These are phyloP conservation scores for Sicyos baderoa DNA, from an alignment of 306 rosid species.

Conservation along the genomic window DNA sequence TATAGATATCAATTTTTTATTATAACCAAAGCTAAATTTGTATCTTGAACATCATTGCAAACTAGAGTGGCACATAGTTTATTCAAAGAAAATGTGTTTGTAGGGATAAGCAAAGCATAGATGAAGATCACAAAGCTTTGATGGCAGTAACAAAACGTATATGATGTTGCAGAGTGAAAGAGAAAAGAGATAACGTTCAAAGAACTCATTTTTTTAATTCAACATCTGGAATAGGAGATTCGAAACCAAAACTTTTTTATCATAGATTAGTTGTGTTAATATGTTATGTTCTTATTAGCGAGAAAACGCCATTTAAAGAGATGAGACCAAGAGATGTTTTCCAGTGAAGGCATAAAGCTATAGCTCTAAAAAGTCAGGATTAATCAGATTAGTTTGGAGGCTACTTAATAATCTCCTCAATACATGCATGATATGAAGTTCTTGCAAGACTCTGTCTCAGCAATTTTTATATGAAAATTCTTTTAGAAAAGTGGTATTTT, in stretches of 20 bases:
- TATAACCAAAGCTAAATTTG: no score
- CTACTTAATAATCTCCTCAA: constrained; percentile 3
- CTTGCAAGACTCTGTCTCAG: constrained; percentile 12
- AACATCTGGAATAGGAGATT: neutral
- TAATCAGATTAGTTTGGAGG: constrained; percentile 1
- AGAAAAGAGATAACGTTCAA: no score
- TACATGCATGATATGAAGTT: constrained; percentile 8
- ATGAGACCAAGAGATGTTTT: no score
- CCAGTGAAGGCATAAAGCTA: no score
- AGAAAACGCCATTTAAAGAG: no score
- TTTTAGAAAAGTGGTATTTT: neutral
- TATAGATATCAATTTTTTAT: no score
- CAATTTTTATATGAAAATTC: neutral
- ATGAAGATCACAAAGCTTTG: constrained; percentile 45
- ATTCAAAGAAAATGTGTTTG: constrained; percentile 14
- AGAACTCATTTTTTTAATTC: no score
- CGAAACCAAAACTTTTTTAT: no score
- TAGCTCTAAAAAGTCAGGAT: no score
- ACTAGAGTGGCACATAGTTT: constrained; percentile 11
- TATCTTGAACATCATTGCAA: constrained; percentile 17
- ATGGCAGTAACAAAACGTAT: constrained; percentile 57
- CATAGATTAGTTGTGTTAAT: no score
- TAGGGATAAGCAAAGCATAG: constrained; percentile 61
- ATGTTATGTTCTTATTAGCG: no score
- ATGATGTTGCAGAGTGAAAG: constrained; percentile 68